phyloP scores from a whole-genome alignment of 306 rosid species.

The Vachellia collinsii region DNA sequence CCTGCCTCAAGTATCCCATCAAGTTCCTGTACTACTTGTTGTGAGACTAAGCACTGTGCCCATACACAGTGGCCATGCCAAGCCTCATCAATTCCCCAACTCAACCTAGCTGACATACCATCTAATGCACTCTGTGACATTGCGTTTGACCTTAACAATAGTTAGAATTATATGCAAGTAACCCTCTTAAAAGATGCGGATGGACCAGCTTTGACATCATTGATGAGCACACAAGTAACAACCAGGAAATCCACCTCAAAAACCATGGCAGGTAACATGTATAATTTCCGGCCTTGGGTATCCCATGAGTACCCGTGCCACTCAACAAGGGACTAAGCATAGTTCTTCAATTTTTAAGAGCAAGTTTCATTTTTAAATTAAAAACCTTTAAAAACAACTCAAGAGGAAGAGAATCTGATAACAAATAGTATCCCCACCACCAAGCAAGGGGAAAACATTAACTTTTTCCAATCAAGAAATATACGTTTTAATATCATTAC shows the following conservation, averaged over 20 bases:
- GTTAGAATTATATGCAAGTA: neutral
- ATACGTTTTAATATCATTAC: conserved; percentile 7
- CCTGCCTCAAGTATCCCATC: neutral
- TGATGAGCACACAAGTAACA: neutral
- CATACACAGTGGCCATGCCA: neutral
- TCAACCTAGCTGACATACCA: neutral
- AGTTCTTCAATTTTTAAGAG: neutral
- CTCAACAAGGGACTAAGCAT: neutral
- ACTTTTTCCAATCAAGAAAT: conserved; percentile 14
- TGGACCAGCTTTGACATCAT: neutral
- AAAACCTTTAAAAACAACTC: neutral
- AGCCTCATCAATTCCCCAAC: neutral
- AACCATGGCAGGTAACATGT: neutral
- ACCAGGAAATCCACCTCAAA: neutral
- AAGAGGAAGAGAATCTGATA: neutral
- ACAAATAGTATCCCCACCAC: conserved; percentile 1
- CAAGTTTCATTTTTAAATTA: neutral
- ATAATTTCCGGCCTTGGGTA: neutral
- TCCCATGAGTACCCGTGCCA: neutral
- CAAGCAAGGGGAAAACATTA: neutral
- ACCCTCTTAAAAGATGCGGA: neutral
- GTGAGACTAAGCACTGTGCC: neutral
- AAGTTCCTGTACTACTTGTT: neutral
- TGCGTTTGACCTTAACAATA: neutral
- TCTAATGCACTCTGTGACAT: neutral